Conservation (phyloP, 2,329 filamentous ascomycete species). For the Colletotrichum gigasporum region DNA sequence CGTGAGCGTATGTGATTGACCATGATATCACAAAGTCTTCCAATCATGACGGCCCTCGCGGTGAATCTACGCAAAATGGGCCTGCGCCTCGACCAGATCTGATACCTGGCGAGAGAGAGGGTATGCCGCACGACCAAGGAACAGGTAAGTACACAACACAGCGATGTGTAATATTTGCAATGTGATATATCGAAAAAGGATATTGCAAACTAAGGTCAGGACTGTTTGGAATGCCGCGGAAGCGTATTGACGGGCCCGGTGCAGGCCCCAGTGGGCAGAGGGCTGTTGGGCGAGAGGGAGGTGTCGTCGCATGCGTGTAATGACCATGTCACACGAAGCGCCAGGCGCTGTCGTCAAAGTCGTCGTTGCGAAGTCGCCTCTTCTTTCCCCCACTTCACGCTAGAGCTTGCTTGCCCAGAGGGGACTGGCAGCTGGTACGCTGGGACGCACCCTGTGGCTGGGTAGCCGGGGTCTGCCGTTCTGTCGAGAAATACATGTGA, state of each 20-base stretch:
- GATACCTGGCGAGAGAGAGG: conserved; percentile 16
- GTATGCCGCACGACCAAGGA: neutral
- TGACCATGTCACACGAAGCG: conserved; percentile 29
- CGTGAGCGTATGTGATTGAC: conserved; percentile 2
- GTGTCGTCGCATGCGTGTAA: conserved; percentile 7
- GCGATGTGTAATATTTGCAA: conserved; percentile 8
- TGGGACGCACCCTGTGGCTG: conserved; percentile 14
- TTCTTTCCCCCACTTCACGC: neutral
- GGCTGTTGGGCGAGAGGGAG: too few relatives aligned
- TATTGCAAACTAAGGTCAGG: neutral
- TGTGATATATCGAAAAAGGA: conserved; percentile 18
- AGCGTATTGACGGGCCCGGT: conserved; percentile 6
- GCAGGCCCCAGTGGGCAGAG: neutral
- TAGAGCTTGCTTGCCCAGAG: neutral
- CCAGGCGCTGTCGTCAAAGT: conserved; percentile 14
- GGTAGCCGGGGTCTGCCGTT: neutral
- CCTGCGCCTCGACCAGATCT: neutral
- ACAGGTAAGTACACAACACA: neutral
- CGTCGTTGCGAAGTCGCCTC: conserved; percentile 13
- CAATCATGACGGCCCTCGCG: conserved; percentile 10
- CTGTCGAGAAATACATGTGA: conserved; percentile 22
- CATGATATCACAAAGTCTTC: conserved; percentile 10
- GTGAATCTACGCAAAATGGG: neutral
- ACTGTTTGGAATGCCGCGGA: conserved; percentile 32
- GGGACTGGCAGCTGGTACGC: conserved; percentile 12